Percentiles rank a stretch among this genome's conserved stretches.
Evolutionary conservation across 1,139 yeast genomes (phyloP).

Genomic region (Pneumocystis oryctolagi): DNA sequence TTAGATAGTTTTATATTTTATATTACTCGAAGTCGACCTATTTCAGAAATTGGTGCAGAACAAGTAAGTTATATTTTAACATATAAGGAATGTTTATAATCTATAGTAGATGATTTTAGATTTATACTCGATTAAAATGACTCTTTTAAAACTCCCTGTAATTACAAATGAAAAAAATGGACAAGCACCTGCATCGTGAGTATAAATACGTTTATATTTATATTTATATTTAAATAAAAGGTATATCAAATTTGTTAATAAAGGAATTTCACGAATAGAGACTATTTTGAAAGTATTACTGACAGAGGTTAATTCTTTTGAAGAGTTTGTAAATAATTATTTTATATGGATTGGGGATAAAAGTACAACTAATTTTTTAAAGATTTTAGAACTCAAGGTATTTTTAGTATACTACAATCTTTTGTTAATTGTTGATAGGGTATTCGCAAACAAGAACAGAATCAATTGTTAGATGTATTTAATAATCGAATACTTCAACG

Average conservation of each 20-base stretch:
- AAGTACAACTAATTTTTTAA: constrained; percentile 45
- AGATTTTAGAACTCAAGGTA: constrained; percentile 48
- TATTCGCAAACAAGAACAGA: neutral
- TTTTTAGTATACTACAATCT: constrained; percentile 22
- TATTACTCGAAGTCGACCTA: constrained; percentile 47
- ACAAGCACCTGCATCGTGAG: constrained; percentile 11
- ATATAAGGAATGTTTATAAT: neutral
- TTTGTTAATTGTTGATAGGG: neutral
- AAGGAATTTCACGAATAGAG: constrained; percentile 41
- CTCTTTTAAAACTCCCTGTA: constrained; percentile 40
- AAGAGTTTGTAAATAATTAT: constrained; percentile 51
- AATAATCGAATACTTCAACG: neutral
- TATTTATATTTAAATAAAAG: constrained; percentile 8
- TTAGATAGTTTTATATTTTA: constrained; percentile 43
- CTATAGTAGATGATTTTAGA: constrained; percentile 42
- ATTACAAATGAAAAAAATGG: constrained; percentile 9
- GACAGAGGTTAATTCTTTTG: constrained; percentile 46
- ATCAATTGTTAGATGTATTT: neutral
- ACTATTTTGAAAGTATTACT: constrained; percentile 49
- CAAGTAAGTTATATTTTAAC: constrained; percentile 29
- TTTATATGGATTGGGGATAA: constrained; percentile 54
- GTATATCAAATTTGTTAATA: constrained; percentile 37
- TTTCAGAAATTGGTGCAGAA: constrained; percentile 58
- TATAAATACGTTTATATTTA: neutral
- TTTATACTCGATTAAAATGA: constrained; percentile 44